A percentile compares a stretch with the other conserved stretches of the same genome.
These are phyloP conservation scores for Chamaecyparis obtusa DNA, from an alignment of 75 land plant species.

Conservation along the genomic window DNA sequence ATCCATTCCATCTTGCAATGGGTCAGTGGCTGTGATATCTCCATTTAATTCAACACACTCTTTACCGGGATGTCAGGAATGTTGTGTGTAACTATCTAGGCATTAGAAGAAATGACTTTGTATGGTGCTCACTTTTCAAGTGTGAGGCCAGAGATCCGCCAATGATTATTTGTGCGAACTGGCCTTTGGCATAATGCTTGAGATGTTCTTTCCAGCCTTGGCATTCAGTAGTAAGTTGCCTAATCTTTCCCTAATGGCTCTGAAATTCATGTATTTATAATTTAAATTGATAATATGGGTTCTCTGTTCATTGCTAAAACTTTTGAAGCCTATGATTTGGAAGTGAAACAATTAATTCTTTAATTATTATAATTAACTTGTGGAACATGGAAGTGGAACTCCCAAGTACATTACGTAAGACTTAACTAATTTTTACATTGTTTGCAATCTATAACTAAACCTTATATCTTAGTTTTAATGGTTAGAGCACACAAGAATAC, in stretches of 20 bases:
- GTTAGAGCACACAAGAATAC: not conserved
- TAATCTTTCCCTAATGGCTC: not conserved
- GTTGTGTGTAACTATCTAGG: constrained; percentile 8
- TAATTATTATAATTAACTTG: not conserved
- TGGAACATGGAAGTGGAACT: not conserved
- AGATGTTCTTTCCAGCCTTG: not conserved
- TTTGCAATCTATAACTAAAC: not conserved
- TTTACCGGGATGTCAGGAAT: constrained; percentile 7
- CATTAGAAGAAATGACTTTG: not conserved
- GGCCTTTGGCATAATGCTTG: not conserved
- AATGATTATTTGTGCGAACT: not conserved
- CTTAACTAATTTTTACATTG: not conserved
- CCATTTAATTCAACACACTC: constrained; percentile 12
- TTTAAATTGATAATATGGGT: not conserved
- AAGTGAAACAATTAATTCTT: not conserved
- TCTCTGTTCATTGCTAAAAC: not conserved
- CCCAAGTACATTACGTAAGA: not conserved
- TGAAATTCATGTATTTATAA: not conserved
- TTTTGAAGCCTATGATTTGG: not conserved
- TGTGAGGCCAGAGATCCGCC: not conserved
- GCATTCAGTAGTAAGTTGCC: too few species aligned
- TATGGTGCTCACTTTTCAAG: not conserved
- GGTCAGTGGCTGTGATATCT: constrained; percentile 1
- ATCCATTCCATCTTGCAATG: not conserved
- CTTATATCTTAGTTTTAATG: not conserved